Evolutionary conservation across 1,284 basidiomycete species (phyloP).

Genomic region (Sporisorium sorghi): DNA sequence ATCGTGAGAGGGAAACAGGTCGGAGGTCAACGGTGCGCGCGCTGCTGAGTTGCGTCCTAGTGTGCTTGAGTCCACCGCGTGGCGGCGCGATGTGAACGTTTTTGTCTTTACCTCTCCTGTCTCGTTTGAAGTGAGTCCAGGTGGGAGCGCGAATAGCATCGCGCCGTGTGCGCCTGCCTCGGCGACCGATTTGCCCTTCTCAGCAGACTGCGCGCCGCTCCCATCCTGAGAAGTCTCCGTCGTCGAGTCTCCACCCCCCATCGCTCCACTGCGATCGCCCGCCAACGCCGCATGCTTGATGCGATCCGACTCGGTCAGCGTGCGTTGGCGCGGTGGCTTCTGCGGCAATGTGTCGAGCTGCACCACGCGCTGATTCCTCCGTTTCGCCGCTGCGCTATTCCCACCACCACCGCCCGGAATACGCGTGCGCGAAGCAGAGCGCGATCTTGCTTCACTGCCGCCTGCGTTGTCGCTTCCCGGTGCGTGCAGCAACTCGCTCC

Average conservation of each 20-base stretch:
- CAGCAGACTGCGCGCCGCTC: neutral
- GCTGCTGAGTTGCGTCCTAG: constrained; percentile 26
- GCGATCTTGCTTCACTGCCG: constrained; percentile 9
- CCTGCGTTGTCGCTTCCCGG: too few species aligned
- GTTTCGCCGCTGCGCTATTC: neutral
- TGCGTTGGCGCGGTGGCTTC: constrained; percentile 24
- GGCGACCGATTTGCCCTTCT: constrained; percentile 2
- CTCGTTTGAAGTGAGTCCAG: neutral
- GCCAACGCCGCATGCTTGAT: constrained; percentile 50
- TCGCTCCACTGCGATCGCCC: constrained; percentile 21
- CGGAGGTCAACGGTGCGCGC: constrained; percentile 10
- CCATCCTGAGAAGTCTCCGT: neutral
- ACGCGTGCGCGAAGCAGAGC: constrained; percentile 14
- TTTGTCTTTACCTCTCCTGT: neutral
- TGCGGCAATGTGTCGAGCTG: constrained; percentile 38
- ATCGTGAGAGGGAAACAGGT: constrained; percentile 11
- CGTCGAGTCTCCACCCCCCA: constrained; percentile 9
- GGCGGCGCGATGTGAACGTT: constrained; percentile 11
- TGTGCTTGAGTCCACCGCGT: constrained; percentile 23
- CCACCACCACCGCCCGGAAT: neutral
- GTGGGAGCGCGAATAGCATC: constrained; percentile 20
- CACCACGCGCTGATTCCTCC: constrained; percentile 43
- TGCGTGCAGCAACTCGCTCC: constrained; percentile 15
- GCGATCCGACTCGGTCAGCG: constrained; percentile 43
- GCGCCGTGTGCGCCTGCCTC: constrained; percentile 8